A percentile compares a stretch with the other conserved stretches of the same genome.
Evolutionary conservation across 441 rosid genomes (phyloP).

Genomic region (Gossypium aridum): DNA sequence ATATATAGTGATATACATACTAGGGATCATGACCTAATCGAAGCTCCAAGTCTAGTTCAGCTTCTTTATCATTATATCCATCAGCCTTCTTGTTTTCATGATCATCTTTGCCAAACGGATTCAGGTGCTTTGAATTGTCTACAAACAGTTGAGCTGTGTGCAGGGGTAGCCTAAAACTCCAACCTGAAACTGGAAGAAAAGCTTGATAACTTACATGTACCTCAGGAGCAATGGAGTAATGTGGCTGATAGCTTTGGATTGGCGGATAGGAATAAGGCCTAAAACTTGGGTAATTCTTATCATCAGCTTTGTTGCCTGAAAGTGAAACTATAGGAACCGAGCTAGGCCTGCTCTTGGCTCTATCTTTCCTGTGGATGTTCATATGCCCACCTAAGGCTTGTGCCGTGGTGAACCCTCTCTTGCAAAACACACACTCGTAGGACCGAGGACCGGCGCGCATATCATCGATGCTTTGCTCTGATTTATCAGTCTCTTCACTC

Average conservation of each 20-base stretch:
- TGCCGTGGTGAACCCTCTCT: conserved; percentile 41
- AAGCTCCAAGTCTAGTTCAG: conserved; percentile 38
- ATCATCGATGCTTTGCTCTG: conserved; percentile 20
- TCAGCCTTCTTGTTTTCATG: conserved; percentile 10
- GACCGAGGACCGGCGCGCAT: conserved; percentile 25
- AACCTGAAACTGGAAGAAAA: conserved; percentile 20
- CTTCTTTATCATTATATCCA: conserved; percentile 12
- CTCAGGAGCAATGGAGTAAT: conserved; percentile 17
- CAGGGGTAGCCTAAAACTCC: conserved; percentile 20
- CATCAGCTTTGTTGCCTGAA: conserved; percentile 11
- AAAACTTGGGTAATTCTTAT: conserved; percentile 4
- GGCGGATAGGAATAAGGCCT: conserved; percentile 13
- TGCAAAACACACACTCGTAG: conserved; percentile 39
- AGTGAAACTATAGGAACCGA: conserved; percentile 9
- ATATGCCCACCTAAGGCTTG: conserved; percentile 44
- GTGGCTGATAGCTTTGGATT: conserved; percentile 5
- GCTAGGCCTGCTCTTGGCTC: conserved; percentile 24
- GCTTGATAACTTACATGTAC: conserved; percentile 18
- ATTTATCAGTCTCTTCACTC: conserved; percentile 32
- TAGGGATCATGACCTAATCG: conserved; percentile 35
- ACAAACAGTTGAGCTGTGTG: conserved; percentile 13
- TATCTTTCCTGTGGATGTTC: conserved; percentile 42
- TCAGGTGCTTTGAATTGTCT: conserved; percentile 21
- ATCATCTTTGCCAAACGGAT: conserved; percentile 18
- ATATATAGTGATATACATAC: not conserved